Base-by-base conservation (phyloP, 257 asterid species). In the Jasminum sambac region DNA sequence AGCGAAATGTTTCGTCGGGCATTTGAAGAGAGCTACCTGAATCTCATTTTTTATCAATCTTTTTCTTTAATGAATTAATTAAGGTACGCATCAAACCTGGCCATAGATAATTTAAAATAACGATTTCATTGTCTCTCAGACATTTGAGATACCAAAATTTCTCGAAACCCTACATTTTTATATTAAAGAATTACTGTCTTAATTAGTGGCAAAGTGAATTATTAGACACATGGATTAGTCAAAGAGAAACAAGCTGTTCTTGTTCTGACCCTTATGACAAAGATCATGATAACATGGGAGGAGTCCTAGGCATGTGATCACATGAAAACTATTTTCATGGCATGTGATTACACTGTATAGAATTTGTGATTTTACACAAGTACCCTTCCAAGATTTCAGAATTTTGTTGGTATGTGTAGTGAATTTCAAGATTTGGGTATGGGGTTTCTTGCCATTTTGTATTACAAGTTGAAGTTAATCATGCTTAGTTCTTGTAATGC, bases 301-400 rank as follows among this genome's bases (percentile, higher is more conserved):
- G 75, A 79, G 75, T 63, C 86, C 79, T 34, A 72, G 66, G 83
- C 95, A 86, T 88, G 95, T 86, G 95, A 74, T 71, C 93, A 88
- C 96, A 84, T 83, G 89, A 81, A 81, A 71, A 44, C 87, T 74
- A 72, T 72, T 83, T 66, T 67, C 75, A 65, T 71, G 76, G 86
- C 96, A 90, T 90, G 95, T 88, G 96, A 83, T 26, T 60, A 67
- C 7, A 40, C 44, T 71, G 70, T 65, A 73, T 38, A 21, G 13
- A 21, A 64, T 19, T 64, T 64, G 63, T 58, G 6, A 0, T 41
- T 71, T 82, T 46, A 69, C 84, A 73, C 7, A 14, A 40, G 6
- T 69, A 72, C 84, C 88, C 84, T 73, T 63, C 11, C 36, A 36
- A 43, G 23, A 9, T 10, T 63, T 34, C 37, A 37, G 30, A 46